These are phyloP conservation scores for Rhizoclosmatium sp. DNA, from an alignment of 192 early-diverging fungal species.

Conservation along the genomic window DNA sequence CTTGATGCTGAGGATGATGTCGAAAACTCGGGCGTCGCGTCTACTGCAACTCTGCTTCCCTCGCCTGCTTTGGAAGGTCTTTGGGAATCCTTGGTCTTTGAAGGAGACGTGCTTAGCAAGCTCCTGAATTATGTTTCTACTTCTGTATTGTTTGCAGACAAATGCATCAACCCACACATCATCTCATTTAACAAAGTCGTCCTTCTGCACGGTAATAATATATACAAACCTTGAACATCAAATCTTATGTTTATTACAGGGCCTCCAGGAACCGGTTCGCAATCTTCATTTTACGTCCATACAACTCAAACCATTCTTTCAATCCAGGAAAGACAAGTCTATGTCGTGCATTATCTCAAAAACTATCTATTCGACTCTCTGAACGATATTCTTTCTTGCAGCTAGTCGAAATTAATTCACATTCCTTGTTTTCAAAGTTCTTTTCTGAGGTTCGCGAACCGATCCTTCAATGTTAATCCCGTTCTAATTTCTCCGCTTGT, in stretches of 20 bases:
- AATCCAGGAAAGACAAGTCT: conserved; percentile 73
- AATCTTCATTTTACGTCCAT: neutral
- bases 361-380: conserved; percentile 65
- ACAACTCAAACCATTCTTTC: neutral
- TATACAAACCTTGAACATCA: neutral
- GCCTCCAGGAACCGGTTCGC: conserved; percentile 58
- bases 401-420: conserved; percentile 77
- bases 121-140: conserved; percentile 71
- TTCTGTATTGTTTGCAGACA: conserved; percentile 68
- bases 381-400: conserved; percentile 60
- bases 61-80: conserved; percentile 27
- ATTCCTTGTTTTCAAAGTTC: conserved; percentile 79
- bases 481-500: neutral
- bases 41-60: conserved; percentile 28
- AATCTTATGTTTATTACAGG: conserved; percentile 33
- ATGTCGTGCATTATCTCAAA: conserved; percentile 69
- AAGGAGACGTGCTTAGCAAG: conserved; percentile 57
- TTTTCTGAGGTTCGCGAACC: conserved; percentile 64
- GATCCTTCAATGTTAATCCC: neutral
- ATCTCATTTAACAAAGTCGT: conserved; percentile 69
- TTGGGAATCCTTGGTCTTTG: conserved; percentile 58
- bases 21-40: conserved; percentile 8
- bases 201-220: conserved; percentile 59
- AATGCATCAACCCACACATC: conserved; percentile 59
- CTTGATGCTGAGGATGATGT: conserved; percentile 30